Evolutionary conservation across 1,139 yeast species (phyloP).

Genomic region (Candida glucosophila): DNA sequence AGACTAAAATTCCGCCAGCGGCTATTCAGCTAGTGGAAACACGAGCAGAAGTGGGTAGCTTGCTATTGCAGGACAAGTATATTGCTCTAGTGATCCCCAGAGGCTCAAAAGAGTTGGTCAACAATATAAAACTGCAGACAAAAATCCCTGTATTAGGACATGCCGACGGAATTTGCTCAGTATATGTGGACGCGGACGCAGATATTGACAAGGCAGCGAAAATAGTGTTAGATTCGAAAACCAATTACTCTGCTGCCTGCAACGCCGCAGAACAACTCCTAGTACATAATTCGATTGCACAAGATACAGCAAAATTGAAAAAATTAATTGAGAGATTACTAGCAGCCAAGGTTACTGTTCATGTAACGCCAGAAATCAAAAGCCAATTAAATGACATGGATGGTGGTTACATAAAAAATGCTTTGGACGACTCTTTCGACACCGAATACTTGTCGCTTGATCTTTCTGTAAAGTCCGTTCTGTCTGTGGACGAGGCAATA

Average conservation of each 20-base stretch:
- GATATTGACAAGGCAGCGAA: conserved; percentile 68
- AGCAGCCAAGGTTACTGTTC: conserved; percentile 65
- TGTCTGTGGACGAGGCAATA: conserved; percentile 60
- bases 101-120: conserved; percentile 88
- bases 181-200: conserved; percentile 71
- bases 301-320: conserved; percentile 25
- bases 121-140: conserved; percentile 74
- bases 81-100: conserved; percentile 96
- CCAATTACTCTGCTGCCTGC: conserved; percentile 97
- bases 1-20: conserved; percentile 64
- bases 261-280: conserved; percentile 89
- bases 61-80: conserved; percentile 76
- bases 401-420: conserved; percentile 17
- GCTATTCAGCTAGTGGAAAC: conserved; percentile 85
- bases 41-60: conserved; percentile 80
- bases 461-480: conserved; percentile 61
- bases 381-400: conserved; percentile 7
- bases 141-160: conserved; percentile 97
- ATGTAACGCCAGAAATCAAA: conserved; percentile 50
- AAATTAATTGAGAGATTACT: conserved; percentile 40
- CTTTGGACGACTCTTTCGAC: conserved; percentile 58
- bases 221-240: conserved; percentile 77
- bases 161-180: conserved; percentile 95
- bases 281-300: conserved; percentile 46
- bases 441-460: conserved; percentile 80